Evolutionary conservation across 2,329 filamentous ascomycete genomes (phyloP).

Genomic region (Penicillium hordei): DNA sequence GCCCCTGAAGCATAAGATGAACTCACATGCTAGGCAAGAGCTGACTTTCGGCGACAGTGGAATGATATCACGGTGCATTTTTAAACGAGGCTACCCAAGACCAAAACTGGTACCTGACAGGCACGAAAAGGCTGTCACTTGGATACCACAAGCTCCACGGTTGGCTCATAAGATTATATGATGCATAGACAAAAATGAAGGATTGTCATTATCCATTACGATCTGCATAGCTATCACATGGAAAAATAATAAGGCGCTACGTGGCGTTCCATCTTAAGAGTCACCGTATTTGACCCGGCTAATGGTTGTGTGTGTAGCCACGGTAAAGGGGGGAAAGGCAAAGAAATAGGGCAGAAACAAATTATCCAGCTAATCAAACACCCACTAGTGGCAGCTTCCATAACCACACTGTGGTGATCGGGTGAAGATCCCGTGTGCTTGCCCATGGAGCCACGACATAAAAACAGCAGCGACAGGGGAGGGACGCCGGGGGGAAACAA

Average conservation of each 20-base stretch:
- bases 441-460: not conserved
- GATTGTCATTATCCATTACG: slow-evolving; percentile 21
- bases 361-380: slow-evolving; percentile 8
- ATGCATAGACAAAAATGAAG: not conserved
- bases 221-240: slow-evolving; percentile 12
- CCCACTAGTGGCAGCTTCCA: slow-evolving; percentile 1
- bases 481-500: not conserved
- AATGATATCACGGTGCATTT: slow-evolving; percentile 22
- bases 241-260: not conserved
- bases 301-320: not conserved
- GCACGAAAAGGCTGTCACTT: not conserved
- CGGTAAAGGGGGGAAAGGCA: not conserved
- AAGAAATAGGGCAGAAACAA: slow-evolving; percentile 8
- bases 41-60: not conserved
- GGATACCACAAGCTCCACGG: not conserved
- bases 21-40: not conserved
- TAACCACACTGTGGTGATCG: not conserved
- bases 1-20: not conserved
- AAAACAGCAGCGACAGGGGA: not conserved
- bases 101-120: slow-evolving; percentile 19
- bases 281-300: not conserved
- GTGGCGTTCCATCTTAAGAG: not conserved
- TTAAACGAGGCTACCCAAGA: slow-evolving; percentile 9
- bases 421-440: not conserved
- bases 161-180: not conserved